Base-by-base conservation (phyloP, 495 filamentous ascomycete genomes). In the Echria macrotheca region DNA sequence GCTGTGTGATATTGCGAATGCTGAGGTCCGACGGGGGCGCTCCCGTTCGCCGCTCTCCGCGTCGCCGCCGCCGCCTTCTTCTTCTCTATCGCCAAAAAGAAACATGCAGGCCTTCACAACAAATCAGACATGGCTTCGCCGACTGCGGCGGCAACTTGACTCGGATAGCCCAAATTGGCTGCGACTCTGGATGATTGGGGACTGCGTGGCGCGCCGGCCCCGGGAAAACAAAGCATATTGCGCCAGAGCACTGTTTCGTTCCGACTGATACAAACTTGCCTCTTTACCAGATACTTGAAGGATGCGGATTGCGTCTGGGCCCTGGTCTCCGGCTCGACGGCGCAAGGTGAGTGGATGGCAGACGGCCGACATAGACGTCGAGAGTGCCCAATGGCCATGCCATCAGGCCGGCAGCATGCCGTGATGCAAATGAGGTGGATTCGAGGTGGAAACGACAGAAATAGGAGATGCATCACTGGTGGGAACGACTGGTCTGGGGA, bases 391-490 rank as follows among this genome's bases (percentile, higher is more conserved):
- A n/a, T n/a, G n/a, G n/a, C n/a, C n/a, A n/a, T n/a, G n/a, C n/a
- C n/a, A n/a, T n/a, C n/a, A n/a, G n/a, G n/a, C n/a, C n/a, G n/a
- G n/a, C n/a, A n/a, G n/a, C n/a, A n/a, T n/a, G n/a, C n/a, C n/a
- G n/a, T n/a, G n/a, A n/a, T n/a, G n/a, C n/a, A 44, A 44, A 44
- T 44, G 42, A 44, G 24, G 42, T 44, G 42, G 41, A n/a, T 22
- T 44, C 5, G 23, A 15, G 14, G 42, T 32, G 42, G 42, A 9
- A 42, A 42, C 23, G 23, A 41, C 18, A 41, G 23, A 25, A 42
- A 42, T 42, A 42, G 39, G 39, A 42, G 39, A 7, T 22, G 39
- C 39, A 42, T 19, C 21, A n/a, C 21, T 14, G 15, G 39, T 42
- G 42, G 42, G 32, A 44, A 44, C 42, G 14, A 44, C 7, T 44